A percentile compares a stretch with the other conserved stretches of the same genome.
phyloP scores from a whole-genome alignment of 192 early-diverging fungal species.

The Coemansia sp. region DNA sequence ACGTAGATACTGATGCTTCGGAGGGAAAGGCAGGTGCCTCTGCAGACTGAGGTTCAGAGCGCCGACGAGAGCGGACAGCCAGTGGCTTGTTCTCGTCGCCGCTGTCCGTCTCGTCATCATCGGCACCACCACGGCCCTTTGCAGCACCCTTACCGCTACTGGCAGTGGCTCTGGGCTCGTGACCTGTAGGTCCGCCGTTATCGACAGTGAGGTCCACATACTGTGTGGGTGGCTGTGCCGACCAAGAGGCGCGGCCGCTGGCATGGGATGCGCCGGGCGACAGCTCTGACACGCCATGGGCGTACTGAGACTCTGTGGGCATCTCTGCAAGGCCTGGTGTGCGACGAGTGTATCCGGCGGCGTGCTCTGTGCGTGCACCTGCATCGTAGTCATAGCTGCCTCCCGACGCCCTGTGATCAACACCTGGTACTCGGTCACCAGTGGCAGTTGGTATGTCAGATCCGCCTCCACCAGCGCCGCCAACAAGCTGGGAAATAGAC shows the following conservation, averaged over 20 bases:
- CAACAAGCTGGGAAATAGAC: constrained; percentile 49
- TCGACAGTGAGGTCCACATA: constrained; percentile 11
- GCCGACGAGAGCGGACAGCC: constrained; percentile 2
- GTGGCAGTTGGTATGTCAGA: background rate
- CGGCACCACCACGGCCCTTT: too few species aligned
- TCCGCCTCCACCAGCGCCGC: background rate
- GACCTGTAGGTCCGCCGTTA: background rate
- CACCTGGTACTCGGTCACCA: too few species aligned
- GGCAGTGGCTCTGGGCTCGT: background rate
- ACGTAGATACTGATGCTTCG: background rate
- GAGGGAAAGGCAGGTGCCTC: too few species aligned
- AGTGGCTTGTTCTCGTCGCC: constrained; percentile 39
- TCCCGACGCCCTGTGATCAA: background rate
- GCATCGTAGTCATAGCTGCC: constrained; percentile 3
- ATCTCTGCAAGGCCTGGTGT: background rate
- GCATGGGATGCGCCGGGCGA: constrained; percentile 10
- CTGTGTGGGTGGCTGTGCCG: background rate
- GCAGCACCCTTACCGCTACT: too few species aligned
- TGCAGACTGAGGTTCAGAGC: background rate
- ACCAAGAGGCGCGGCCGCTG: constrained; percentile 11
- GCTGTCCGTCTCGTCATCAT: constrained; percentile 22
- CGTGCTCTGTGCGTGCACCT: constrained; percentile 1
- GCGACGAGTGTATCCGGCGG: background rate
- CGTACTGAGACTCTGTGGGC: background rate
- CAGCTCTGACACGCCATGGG: background rate